These are phyloP conservation scores for Fusarium newnesense DNA, from an alignment of 2,329 filamentous ascomycete species.

Conservation along the genomic window DNA sequence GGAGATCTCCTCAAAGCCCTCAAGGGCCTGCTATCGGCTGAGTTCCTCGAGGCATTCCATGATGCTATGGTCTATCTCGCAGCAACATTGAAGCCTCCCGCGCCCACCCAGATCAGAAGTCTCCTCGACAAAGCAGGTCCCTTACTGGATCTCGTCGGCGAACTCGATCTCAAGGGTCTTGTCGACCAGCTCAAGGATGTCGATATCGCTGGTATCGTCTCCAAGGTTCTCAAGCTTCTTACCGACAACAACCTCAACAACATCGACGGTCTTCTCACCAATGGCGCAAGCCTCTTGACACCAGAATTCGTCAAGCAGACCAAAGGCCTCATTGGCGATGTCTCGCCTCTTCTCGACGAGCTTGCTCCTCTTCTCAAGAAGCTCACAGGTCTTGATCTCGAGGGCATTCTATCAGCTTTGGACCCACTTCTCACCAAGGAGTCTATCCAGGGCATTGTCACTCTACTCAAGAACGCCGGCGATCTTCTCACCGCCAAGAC, in stretches of 20 bases:
- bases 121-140: slow-evolving; percentile 44
- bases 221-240: slow-evolving; percentile 46
- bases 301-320: slow-evolving; percentile 36
- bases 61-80: slow-evolving; percentile 55
- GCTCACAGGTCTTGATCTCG: slow-evolving; percentile 47
- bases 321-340: slow-evolving; percentile 40
- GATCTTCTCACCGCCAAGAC: slow-evolving; percentile 36
- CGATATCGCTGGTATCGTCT: slow-evolving; percentile 47
- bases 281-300: slow-evolving; percentile 52
- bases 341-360: slow-evolving; percentile 47
- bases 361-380: slow-evolving; percentile 47
- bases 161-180: slow-evolving; percentile 50
- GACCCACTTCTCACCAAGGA: slow-evolving; percentile 44
- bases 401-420: slow-evolving; percentile 45
- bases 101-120: slow-evolving; percentile 45
- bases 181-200: slow-evolving; percentile 47
- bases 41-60: slow-evolving; percentile 54
- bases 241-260: slow-evolving; percentile 47
- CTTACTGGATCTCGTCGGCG: slow-evolving; percentile 43
- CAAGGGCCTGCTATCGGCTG: slow-evolving; percentile 47
- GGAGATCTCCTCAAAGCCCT: slow-evolving; percentile 45
- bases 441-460: slow-evolving; percentile 41
- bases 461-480: slow-evolving; percentile 40
- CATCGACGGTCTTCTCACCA: slow-evolving; percentile 49
- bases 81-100: slow-evolving; percentile 51